Percentiles rank a stretch among this genome's conserved stretches.
These are phyloP conservation scores for Echium plantagineum DNA, from an alignment of 257 asterid species.

Conservation along the genomic window DNA sequence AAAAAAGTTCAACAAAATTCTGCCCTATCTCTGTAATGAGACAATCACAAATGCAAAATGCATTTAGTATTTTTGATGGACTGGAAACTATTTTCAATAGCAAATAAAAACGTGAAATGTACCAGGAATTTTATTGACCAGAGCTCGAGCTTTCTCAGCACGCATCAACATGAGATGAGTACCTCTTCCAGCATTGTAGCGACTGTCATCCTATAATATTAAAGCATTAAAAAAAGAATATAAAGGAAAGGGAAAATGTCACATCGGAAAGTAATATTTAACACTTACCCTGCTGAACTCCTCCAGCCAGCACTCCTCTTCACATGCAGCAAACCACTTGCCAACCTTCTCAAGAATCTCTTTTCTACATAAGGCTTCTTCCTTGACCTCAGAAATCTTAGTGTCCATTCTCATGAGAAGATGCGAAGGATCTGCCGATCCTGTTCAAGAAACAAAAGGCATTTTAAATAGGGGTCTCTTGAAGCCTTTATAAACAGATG, in stretches of 20 bases:
- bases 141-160: slow-evolving; percentile 90
- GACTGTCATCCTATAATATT: slow-evolving; percentile 66
- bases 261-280: slow-evolving; percentile 3
- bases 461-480: neutral
- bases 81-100: too few relatives aligned
- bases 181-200: slow-evolving; percentile 86
- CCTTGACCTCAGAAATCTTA: slow-evolving; percentile 54
- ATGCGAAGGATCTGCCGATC: slow-evolving; percentile 44
- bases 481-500: neutral
- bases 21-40: neutral
- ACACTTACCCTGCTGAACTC: slow-evolving; percentile 78
- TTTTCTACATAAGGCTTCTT: slow-evolving; percentile 67
- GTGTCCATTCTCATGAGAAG: slow-evolving; percentile 65
- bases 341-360: slow-evolving; percentile 83
- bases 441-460: slow-evolving; percentile 19
- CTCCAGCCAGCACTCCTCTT: slow-evolving; percentile 90
- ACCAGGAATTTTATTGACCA: slow-evolving; percentile 90
- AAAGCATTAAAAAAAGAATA: slow-evolving; percentile 2
- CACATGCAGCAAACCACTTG: slow-evolving; percentile 84
- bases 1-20: neutral
- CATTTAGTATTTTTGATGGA: neutral
- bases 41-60: slow-evolving; percentile 1
- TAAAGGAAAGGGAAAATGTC: slow-evolving; percentile 1
- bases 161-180: slow-evolving; percentile 78
- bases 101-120: neutral